Evolutionary conservation across 2,329 filamentous ascomycete species (phyloP), one percentile per base, ranked within the genome.

Genomic region (Aspergillus pseudonomiae): DNA sequence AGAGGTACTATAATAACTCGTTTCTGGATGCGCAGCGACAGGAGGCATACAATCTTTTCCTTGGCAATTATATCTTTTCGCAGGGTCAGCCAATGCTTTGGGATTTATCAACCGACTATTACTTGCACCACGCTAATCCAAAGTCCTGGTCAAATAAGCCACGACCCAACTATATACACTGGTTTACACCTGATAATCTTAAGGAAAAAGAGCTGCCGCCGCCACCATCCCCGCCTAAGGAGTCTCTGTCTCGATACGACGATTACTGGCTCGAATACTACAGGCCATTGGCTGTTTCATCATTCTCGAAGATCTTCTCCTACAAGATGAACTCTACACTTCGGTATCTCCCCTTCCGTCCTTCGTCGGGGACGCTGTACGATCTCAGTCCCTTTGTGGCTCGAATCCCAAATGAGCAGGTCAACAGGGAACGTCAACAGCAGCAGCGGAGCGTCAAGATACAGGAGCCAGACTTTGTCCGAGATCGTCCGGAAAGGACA

Each of bases 241-340:
- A 74, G 6, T 66, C 74, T 16, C 63, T 76, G 67, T 75, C 71
- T 80, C 88, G 86, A 64, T 93, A 92, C 64, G 94, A 98, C 74
- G 93, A 98, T 77, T 99, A 97, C 78, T 99, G 95, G 95, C 83
- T 95, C 9, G 95, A 99, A 75, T 98, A 97, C 77, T 99, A 99
- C 75, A 89, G 94, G 16, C 95, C 95, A 0, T 85, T 92, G 9
- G 92, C 91, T 0, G 81, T 98, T 1, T 97, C 95, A 0, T 95
- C 93, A 0, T 93, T 98, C 68, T 86, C 89, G 16, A 99, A 97
- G 75, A 91, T 97, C 75, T 97, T 97, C 74, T 88, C 93, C 0
- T 97, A 91, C 78, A 93, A 92, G 74, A 92, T 98, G 86, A 96
- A 94, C 73, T 94, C 92, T 0, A 95, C 92, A 4, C 88, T 94